These are phyloP conservation scores for Gossypium australe DNA, from an alignment of 345 rosid genomes.

Conservation along the genomic window DNA sequence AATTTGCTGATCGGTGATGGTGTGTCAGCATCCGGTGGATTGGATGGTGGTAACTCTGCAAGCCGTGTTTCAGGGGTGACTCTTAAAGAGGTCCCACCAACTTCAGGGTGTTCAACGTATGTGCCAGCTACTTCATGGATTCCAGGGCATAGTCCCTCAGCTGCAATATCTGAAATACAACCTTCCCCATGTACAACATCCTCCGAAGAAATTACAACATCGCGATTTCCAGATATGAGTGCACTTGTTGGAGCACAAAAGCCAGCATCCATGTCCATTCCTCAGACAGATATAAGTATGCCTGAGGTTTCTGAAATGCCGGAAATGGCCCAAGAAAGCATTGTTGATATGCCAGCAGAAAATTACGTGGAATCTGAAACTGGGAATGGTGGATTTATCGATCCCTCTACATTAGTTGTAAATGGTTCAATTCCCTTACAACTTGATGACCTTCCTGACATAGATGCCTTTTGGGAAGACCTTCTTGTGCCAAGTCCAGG, in stretches of 20 bases:
- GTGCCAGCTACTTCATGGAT: conserved; percentile 23
- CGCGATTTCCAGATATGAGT: conserved; percentile 36
- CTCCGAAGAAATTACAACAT: conserved; percentile 38
- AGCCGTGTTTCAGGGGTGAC: conserved; percentile 53
- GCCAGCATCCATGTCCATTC: conserved; percentile 27
- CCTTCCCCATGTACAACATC: conserved; percentile 29
- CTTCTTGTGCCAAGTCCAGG: conserved; percentile 44
- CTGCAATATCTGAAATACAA: conserved; percentile 42
- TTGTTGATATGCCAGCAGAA: conserved; percentile 34
- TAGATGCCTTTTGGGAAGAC: conserved; percentile 66
- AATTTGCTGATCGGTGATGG: conserved; percentile 46
- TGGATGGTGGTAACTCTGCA: conserved; percentile 45
- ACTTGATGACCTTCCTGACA: conserved; percentile 49
- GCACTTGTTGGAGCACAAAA: conserved; percentile 30
- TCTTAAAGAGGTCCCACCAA: conserved; percentile 72
- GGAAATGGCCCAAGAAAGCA: conserved; percentile 42
- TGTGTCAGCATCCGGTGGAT: conserved; percentile 35
- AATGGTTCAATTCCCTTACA: conserved; percentile 48
- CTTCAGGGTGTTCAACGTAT: conserved; percentile 34
- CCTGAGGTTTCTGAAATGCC: conserved; percentile 44
- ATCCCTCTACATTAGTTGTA: conserved; percentile 35
- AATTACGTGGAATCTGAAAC: conserved; percentile 36
- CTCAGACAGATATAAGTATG: conserved; percentile 40
- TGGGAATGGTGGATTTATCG: conserved; percentile 40
- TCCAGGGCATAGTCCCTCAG: conserved; percentile 25